Evolutionary conservation across 2,329 filamentous ascomycete genomes (phyloP).

Genomic region (Microsporum canis): DNA sequence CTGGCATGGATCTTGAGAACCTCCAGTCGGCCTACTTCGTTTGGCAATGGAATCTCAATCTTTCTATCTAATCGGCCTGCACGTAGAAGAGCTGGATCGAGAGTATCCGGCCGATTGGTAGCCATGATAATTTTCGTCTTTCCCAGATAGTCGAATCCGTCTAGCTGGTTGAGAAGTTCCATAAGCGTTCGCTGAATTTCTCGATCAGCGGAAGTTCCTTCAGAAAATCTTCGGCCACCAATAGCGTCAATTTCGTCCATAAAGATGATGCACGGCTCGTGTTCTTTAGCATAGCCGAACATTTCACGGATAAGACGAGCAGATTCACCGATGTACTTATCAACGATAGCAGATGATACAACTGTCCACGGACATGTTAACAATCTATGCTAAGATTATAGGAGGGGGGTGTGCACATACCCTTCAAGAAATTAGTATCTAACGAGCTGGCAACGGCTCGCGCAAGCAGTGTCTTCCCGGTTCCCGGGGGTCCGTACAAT

Average conservation of each 20-base stretch:
- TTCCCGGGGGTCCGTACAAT: constrained; percentile 90
- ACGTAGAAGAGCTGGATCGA: constrained; percentile 80
- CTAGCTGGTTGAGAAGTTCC: constrained; percentile 96
- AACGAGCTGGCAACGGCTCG: constrained; percentile 90
- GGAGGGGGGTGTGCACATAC: constrained; percentile 38
- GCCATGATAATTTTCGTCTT: constrained; percentile 99
- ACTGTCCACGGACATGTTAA: constrained; percentile 44
- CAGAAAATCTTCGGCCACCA: constrained; percentile 88
- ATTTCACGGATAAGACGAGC: constrained; percentile 95
- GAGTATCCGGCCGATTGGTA: constrained; percentile 89
- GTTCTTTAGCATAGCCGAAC: constrained; percentile 99
- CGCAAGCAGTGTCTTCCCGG: constrained; percentile 89
- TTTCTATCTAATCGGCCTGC: constrained; percentile 91
- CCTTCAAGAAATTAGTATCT: constrained; percentile 97
- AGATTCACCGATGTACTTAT: constrained; percentile 99
- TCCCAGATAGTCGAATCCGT: constrained; percentile 97
- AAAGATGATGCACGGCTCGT: constrained; percentile 99
- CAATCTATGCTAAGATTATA: not conserved
- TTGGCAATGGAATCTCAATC: constrained; percentile 93
- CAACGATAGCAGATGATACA: constrained; percentile 95
- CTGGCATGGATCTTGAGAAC: constrained; percentile 95
- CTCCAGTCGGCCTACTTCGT: constrained; percentile 90
- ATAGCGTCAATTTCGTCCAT: constrained; percentile 99
- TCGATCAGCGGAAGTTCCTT: constrained; percentile 92
- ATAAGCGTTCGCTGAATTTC: constrained; percentile 98